phyloP scores from a whole-genome alignment of 805 yeast genomes.

The Cyberlindnera saturnus region DNA sequence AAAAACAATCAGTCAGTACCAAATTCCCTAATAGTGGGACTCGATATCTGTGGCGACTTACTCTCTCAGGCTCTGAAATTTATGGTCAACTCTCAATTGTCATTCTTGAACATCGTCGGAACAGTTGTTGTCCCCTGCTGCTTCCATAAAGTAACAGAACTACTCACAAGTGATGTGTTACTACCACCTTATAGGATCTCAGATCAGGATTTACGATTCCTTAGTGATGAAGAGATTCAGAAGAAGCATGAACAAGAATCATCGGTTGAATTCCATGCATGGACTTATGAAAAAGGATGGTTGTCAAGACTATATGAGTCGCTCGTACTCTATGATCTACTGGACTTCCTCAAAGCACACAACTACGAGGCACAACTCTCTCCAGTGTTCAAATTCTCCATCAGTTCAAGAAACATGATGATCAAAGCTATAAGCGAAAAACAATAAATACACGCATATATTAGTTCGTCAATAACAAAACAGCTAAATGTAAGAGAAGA shows the following conservation, averaged over 20 bases:
- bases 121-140: slow-evolving; percentile 12
- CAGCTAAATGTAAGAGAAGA: too few species aligned
- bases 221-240: slow-evolving; percentile 5
- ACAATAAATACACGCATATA: too few species aligned
- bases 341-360: not conserved
- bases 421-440: not conserved
- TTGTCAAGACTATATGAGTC: slow-evolving; percentile 1
- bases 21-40: slow-evolving; percentile 9
- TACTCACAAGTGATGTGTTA: not conserved
- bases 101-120: slow-evolving; percentile 2
- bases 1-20: slow-evolving; percentile 2
- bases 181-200: not conserved
- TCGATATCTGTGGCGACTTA: slow-evolving; percentile 14
- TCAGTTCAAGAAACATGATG: slow-evolving; percentile 5
- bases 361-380: not conserved
- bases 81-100: not conserved
- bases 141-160: slow-evolving; percentile 7
- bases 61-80: not conserved
- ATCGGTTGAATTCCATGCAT: not conserved
- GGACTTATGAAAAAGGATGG: not conserved
- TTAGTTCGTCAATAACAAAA: too few species aligned
- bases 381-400: slow-evolving; percentile 1
- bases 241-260: not conserved
- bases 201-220: slow-evolving; percentile 6
- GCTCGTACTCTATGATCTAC: not conserved